Evolutionary conservation across 768 basidiomycete genomes (phyloP), one percentile per base, ranked within the genome.

Genomic region (Candolleomyces eurysporus): DNA sequence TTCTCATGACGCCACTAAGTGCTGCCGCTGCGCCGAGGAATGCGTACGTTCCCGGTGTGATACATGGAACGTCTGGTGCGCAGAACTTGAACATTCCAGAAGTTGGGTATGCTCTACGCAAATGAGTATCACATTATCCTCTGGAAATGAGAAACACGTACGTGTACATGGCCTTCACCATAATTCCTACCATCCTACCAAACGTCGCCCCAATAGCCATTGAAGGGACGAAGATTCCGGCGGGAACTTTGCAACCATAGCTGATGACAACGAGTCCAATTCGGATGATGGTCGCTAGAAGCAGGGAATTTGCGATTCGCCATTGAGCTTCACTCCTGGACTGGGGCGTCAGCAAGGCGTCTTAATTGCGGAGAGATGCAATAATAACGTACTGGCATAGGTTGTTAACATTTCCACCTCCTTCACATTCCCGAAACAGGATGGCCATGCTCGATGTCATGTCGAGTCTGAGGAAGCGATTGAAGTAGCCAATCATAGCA

Each of bases 171-270:
- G 95, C 95, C 74, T 97, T 96, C 36, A 98, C 95, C 64, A 97
- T 81, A 62, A 98, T 98, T 0, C 97, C 97, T 17, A 99, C 78
- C 94, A 98, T 97, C 43, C 97, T 82, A 2, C 97, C 97, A 69
- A 98, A 98, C 0, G 93, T 91, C 4, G 97, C 97, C 43, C 97
- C 97, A 59, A 98, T 89, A 0, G 96, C 97, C 97, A 99, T 98
- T 3, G 96, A 97, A 2, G 97, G 97, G 0, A 99, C 93, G 66
- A 99, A 99, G 66, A 99, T 99, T 26, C 97, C 97, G 11, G 92
- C 92, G 1, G 97, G 97, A 0, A 99, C 97, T 72, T 94, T 98
- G 69, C 89, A 92, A 0, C 97, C 97, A 71, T 98, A 99, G 2
- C 94, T 94, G 22, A 98, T 77, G 21, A 98, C 85, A 52, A 98